Evolutionary conservation across 805 yeast genomes (phyloP).

Genomic region (Pichia cabralensis): DNA sequence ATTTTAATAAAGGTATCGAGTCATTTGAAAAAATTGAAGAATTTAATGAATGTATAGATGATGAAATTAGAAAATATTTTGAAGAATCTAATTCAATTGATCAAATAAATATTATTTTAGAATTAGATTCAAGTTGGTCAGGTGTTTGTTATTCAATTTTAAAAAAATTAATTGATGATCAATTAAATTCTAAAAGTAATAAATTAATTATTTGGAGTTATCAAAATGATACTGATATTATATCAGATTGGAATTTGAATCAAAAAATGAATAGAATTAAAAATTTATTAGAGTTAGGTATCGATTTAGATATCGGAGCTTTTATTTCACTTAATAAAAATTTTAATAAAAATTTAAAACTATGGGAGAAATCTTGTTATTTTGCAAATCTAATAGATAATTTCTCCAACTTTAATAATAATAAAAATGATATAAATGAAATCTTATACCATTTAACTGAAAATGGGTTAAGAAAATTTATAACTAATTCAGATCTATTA

Average conservation of each 20-base stretch:
- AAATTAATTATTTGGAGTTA: slow-evolving; percentile 8
- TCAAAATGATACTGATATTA: background rate
- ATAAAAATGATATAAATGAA: slow-evolving; percentile 1
- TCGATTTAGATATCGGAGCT: slow-evolving; percentile 1
- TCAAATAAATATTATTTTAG: slow-evolving; percentile 64
- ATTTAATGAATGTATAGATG: slow-evolving; percentile 42
- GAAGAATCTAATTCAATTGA: slow-evolving; percentile 69
- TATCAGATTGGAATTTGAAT: background rate
- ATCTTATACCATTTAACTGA: slow-evolving; percentile 5
- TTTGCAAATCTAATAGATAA: slow-evolving; percentile 36
- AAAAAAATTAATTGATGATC: slow-evolving; percentile 10
- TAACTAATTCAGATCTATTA: background rate
- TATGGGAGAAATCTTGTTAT: slow-evolving; percentile 36
- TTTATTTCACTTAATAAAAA: slow-evolving; percentile 1
- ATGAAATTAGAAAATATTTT: slow-evolving; percentile 45
- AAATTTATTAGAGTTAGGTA: slow-evolving; percentile 2
- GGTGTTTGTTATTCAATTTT: slow-evolving; percentile 53
- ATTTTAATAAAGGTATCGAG: slow-evolving; percentile 45
- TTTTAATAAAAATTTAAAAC: background rate
- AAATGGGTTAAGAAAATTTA: slow-evolving; percentile 3
- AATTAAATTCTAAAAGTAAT: slow-evolving; percentile 8
- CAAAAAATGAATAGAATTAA: slow-evolving; percentile 6
- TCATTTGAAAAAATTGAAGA: slow-evolving; percentile 39
- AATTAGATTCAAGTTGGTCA: slow-evolving; percentile 77
- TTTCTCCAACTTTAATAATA: slow-evolving; percentile 17